Evolutionary conservation across 306 rosid species (phyloP), one percentile per base, ranked within the genome.

Genomic region (Amphicarpaea edgeworthii): DNA sequence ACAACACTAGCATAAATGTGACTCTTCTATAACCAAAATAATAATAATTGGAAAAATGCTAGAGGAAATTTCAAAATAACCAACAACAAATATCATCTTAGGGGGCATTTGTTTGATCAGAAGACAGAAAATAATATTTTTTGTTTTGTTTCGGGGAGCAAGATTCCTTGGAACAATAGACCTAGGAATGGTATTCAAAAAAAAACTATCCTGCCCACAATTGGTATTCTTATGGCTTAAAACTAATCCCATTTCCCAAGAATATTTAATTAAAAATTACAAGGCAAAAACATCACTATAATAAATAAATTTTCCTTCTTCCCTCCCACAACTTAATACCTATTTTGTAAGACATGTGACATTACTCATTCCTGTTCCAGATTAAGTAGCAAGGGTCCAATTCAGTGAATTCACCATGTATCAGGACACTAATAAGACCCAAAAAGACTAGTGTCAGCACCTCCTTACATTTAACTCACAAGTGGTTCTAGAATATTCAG

Each of bases 51-150:
- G 37, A 63, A 40, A 37, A 65, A 1, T 0, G 28, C 1, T 1
- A 73, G 62, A 53, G 15, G 21, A 66, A 77, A 66, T 12, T 24
- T 23, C 81, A 24, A 62, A 34, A n/a, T 66, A 45, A 50, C 28
- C 11, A 26, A 59, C 16, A 55, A 28, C 57, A 26, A 24, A 60
- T 50, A 42, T 4, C 40, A 50, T 34, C 57, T 37, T 45, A 26
- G 12, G 45, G 68, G 46, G 68, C 10, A 34, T 32, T 61, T 16
- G 68, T 61, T 34, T n/a, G n/a, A n/a, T 32, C 42, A 60, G 40
- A 58, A 30, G 54, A 47, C 9, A 14, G 16, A 47, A 47, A 58
- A 26, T 26, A 26, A 24, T 28, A 30, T 4, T 30, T 30, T 30
- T 28, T 19, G 32, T 14, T 59, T 12, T 2, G 14, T 55, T 58